These are phyloP conservation scores for Aureobasidium sp. DNA, from an alignment of 2,329 filamentous ascomycete genomes.

Conservation along the genomic window DNA sequence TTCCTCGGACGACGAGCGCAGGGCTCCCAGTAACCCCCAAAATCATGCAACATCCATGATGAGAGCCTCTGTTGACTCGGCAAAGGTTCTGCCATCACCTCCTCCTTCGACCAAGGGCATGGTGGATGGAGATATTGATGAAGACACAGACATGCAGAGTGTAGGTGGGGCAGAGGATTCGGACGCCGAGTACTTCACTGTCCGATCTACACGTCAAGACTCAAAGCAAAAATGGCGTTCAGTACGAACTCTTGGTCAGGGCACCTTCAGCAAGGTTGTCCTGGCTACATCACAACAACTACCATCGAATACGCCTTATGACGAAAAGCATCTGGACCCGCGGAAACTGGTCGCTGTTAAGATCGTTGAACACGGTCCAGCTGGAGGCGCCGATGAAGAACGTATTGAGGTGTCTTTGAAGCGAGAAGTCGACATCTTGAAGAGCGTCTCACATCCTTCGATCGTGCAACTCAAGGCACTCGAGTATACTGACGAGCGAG, in stretches of 20 bases:
- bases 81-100: slow-evolving; percentile 56
- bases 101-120: slow-evolving; percentile 62
- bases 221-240: slow-evolving; percentile 68
- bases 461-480: slow-evolving; percentile 87
- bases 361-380: slow-evolving; percentile 88
- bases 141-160: slow-evolving; percentile 27
- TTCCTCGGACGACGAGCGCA: not conserved
- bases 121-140: slow-evolving; percentile 45
- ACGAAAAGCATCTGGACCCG: slow-evolving; percentile 48
- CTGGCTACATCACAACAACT: slow-evolving; percentile 72
- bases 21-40: slow-evolving; percentile 30
- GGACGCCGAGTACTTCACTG: slow-evolving; percentile 35
- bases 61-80: slow-evolving; percentile 14
- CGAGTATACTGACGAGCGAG: slow-evolving; percentile 72
- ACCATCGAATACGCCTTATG: slow-evolving; percentile 29
- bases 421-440: slow-evolving; percentile 90
- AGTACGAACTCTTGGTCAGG: slow-evolving; percentile 74
- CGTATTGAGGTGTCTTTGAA: slow-evolving; percentile 89
- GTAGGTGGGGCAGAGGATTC: slow-evolving; percentile 25
- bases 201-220: slow-evolving; percentile 55
- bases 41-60: slow-evolving; percentile 34
- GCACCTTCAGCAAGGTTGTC: slow-evolving; percentile 91
- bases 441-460: slow-evolving; percentile 77
- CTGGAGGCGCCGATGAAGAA: slow-evolving; percentile 86
- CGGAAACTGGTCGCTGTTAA: slow-evolving; percentile 88